Conservation (phyloP, 2,329 filamentous ascomycete species). For the Colletotrichum sansevieriae region DNA sequence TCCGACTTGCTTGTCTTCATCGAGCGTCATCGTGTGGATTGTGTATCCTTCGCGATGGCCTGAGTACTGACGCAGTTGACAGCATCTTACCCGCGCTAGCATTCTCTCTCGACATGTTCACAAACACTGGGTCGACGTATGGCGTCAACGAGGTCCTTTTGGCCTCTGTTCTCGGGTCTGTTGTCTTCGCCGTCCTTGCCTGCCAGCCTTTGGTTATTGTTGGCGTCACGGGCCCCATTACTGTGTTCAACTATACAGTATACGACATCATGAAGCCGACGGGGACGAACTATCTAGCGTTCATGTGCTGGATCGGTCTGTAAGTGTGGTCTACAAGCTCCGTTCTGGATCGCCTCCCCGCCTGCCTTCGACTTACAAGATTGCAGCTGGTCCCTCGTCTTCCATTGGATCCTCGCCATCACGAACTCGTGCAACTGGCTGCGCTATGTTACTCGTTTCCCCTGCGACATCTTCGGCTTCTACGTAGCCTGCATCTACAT, state of each 20-base stretch:
- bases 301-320: conserved; percentile 93
- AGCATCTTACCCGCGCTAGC: conserved; percentile 89
- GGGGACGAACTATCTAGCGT: conserved; percentile 85
- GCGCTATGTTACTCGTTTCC: conserved; percentile 91
- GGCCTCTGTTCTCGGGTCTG: conserved; percentile 83
- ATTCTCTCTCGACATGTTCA: conserved; percentile 94
- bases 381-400: conserved; percentile 80
- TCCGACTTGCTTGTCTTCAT: background rate
- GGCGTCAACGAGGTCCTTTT: conserved; percentile 94
- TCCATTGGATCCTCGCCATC: conserved; percentile 86
- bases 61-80: conserved; percentile 29
- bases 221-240: conserved; percentile 91
- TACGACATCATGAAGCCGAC: conserved; percentile 87
- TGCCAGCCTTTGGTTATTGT: conserved; percentile 92
- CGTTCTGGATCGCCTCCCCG: accelerated
- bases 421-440: conserved; percentile 90
- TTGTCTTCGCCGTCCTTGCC: conserved; percentile 84
- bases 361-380: background rate
- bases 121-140: conserved; percentile 85
- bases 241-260: conserved; percentile 94
- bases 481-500: conserved; percentile 94
- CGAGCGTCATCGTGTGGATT: background rate
- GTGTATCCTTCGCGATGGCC: no score
- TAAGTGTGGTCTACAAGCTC: conserved; percentile 56
- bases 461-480: conserved; percentile 94